Percentiles rank a stretch among this genome's conserved stretches.
Evolutionary conservation across 1,284 basidiomycete genomes (phyloP).

Genomic region (Melampsora americana): DNA sequence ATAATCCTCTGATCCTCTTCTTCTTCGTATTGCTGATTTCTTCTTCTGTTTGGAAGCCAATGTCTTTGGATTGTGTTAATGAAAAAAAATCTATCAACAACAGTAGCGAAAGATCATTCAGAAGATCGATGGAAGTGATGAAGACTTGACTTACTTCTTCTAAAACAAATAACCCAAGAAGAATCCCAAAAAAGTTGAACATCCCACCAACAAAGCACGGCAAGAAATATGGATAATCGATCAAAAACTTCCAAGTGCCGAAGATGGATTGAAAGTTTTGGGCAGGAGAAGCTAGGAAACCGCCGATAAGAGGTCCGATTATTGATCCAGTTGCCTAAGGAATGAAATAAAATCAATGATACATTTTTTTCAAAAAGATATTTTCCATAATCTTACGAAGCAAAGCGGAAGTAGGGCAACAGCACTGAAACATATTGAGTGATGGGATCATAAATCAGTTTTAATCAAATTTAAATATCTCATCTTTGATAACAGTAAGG

Average conservation of each 20-base stretch:
- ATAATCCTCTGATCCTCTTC: background rate
- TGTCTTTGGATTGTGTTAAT: no score
- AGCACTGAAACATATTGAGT: no score
- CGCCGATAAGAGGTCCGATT: constrained; percentile 35
- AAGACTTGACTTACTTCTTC: constrained; percentile 23
- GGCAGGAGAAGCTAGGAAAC: constrained; percentile 33
- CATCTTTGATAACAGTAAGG: no score
- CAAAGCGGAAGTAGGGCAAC: no score
- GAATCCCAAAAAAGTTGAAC: constrained; percentile 14
- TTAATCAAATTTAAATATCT: no score
- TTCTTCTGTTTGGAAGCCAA: constrained; percentile 13
- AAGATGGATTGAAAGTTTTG: constrained; percentile 29
- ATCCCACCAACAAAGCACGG: constrained; percentile 32
- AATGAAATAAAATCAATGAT: no score
- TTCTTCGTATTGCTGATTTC: constrained; percentile 6
- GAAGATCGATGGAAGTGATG: background rate
- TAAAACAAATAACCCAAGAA: constrained; percentile 34
- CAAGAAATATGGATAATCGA: constrained; percentile 41
- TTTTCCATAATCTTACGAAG: no score
- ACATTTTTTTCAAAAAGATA: no score
- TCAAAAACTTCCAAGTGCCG: constrained; percentile 9
- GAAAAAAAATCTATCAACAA: background rate
- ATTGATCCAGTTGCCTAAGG: constrained; percentile 31
- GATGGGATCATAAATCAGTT: no score
- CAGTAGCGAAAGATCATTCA: background rate